Evolutionary conservation across 768 basidiomycete genomes (phyloP).

Genomic region (Phylloporus scabripes): DNA sequence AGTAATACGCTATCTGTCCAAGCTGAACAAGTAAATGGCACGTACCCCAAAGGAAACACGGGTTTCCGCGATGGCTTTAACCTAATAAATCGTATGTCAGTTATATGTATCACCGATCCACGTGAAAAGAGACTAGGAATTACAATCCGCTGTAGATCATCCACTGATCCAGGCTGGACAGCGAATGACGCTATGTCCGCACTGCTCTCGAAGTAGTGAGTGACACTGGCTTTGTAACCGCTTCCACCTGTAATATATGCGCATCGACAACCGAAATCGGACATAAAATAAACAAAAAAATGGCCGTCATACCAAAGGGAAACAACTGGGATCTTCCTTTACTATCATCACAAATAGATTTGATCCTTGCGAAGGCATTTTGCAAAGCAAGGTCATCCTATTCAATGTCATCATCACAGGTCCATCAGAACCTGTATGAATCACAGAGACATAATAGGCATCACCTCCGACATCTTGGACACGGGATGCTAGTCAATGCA

Average conservation of each 20-base stretch:
- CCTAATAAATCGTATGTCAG: background rate
- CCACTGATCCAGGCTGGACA: slow-evolving; percentile 11
- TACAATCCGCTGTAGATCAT: slow-evolving; percentile 7
- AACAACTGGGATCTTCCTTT: slow-evolving; percentile 7
- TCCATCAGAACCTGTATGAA: background rate
- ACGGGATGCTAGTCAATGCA: background rate
- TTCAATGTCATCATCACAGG: too few relatives aligned
- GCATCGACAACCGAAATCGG: background rate
- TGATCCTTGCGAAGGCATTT: slow-evolving; percentile 3
- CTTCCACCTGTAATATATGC: slow-evolving; percentile 5
- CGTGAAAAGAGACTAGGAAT: background rate
- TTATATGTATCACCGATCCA: background rate
- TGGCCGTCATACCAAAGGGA: slow-evolving; percentile 1
- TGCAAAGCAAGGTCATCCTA: background rate
- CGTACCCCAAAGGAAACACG: slow-evolving; percentile 12
- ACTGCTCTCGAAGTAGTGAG: slow-evolving; percentile 13
- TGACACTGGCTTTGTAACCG: slow-evolving; percentile 11
- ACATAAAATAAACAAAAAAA: background rate
- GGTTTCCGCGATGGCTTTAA: slow-evolving; percentile 5
- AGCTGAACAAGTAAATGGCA: background rate
- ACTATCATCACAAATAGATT: background rate
- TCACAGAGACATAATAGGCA: background rate
- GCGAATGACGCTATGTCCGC: slow-evolving; percentile 6
- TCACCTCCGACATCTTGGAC: background rate
- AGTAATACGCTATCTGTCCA: background rate